Conservation (phyloP, 192 early-diverging fungal species). For the Spinellus fusiger region DNA sequence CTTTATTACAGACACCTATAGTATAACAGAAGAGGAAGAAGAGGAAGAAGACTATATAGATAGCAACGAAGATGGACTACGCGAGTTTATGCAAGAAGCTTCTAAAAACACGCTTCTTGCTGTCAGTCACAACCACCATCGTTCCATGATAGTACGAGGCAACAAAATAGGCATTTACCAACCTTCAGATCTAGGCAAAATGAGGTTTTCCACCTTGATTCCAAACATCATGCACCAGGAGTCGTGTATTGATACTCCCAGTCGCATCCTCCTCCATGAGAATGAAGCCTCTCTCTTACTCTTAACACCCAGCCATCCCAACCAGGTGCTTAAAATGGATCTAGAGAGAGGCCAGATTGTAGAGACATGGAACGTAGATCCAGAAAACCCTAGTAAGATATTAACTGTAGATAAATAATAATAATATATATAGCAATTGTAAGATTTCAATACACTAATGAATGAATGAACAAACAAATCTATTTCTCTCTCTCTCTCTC, state of each 20-base stretch:
- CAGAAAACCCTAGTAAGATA: slow-evolving; percentile 47
- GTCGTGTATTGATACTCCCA: slow-evolving; percentile 65
- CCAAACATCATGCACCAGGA: slow-evolving; percentile 57
- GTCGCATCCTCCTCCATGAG: slow-evolving; percentile 78
- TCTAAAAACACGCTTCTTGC: slow-evolving; percentile 73
- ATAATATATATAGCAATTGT: neutral
- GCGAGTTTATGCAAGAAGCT: slow-evolving; percentile 21
- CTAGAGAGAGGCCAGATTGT: slow-evolving; percentile 87
- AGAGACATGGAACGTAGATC: slow-evolving; percentile 88
- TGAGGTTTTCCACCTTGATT: slow-evolving; percentile 80
- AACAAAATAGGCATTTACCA: slow-evolving; percentile 85
- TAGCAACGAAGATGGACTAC: slow-evolving; percentile 38
- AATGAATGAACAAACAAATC: too few species aligned
- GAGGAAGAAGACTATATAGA: slow-evolving; percentile 33
- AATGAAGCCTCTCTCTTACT: slow-evolving; percentile 77
- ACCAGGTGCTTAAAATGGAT: slow-evolving; percentile 86
- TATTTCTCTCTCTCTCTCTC: too few species aligned
- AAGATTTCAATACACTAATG: too few species aligned
- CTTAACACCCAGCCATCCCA: slow-evolving; percentile 60
- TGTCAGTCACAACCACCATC: slow-evolving; percentile 78
- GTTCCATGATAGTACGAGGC: slow-evolving; percentile 89
- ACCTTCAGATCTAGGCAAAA: slow-evolving; percentile 63
- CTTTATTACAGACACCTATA: neutral
- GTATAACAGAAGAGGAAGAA: slow-evolving; percentile 35
- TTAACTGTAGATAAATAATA: slow-evolving; percentile 5